Evolutionary conservation across 345 rosid species (phyloP).

Genomic region (Eucalyptus regnans): DNA sequence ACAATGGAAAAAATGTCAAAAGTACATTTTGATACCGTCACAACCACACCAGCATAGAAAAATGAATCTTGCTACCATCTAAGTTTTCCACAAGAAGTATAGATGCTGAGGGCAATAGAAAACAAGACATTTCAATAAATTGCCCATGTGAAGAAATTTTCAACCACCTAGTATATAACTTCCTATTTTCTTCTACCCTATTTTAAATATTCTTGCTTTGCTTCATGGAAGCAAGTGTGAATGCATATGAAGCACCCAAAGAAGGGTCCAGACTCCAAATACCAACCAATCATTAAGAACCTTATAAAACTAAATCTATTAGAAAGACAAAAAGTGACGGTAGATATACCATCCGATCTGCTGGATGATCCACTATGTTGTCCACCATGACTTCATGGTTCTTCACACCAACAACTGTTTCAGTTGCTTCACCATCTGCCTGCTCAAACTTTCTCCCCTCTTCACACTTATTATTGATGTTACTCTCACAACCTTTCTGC

Average conservation of each 20-base stretch:
- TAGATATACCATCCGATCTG: constrained; percentile 26
- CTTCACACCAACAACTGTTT: constrained; percentile 7
- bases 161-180: not conserved
- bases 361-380: not conserved
- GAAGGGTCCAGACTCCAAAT: not conserved
- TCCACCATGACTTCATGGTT: constrained; percentile 4
- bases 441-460: constrained; percentile 5
- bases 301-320: not conserved
- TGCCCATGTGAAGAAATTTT: not conserved
- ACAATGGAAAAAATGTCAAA: not conserved
- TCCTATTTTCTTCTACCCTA: not conserved
- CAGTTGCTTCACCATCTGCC: constrained; percentile 5
- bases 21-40: not conserved
- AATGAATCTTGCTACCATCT: not conserved
- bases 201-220: not conserved
- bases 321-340: not conserved
- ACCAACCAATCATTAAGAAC: not conserved
- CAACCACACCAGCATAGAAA: not conserved
- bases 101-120: not conserved
- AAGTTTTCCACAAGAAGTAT: not conserved
- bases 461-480: not conserved
- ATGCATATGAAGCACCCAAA: not conserved
- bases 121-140: not conserved
- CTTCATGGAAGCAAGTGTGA: not conserved
- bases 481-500: constrained; percentile 1